Evolutionary conservation across 805 yeast species (phyloP), one percentile per base, ranked within the genome.

Genomic region (Monosporozyma aquatica): DNA sequence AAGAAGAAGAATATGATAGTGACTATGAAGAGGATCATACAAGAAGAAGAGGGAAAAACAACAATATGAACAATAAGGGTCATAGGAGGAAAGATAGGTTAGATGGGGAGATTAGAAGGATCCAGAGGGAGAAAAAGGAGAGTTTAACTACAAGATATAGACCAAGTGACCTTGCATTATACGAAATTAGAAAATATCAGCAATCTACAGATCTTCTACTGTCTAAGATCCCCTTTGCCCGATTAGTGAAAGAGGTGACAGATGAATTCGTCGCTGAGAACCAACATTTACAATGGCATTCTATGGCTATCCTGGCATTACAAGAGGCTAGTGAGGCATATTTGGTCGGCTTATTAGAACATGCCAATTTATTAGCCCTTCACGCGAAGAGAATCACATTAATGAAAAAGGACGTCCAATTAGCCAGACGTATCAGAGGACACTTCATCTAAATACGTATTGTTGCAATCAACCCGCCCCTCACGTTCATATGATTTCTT

Each of bases 311-410:
- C 11, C 54, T 82, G 59, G 90, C 90, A 4, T 63, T 83, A 26
- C 94, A 83, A 55, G 94, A 83, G 55, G 90, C 90, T 1, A 72
- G 83, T 38, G 94, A 83, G 56, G 89, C 90, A 1, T 83, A 77
- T 47, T 59, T 83, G 46, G 80, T 82, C 10, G 82, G 82, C 42
- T 62, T 83, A 29, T 65, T 83, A 40, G 92, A 83, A 54, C 92
- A 83, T 56, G 82, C 89, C 3, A 83, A 83, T 52, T 57, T 82
- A 29, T 69, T 86, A 59, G 92, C 92, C 11, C 64, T 83, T 29
- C 92, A 83, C 61, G 89, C 87, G 1, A 82, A 79, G 54, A 65
- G 94, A 51, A 87, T 83, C n/a, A 83, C 94, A 0, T 81, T 83
- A 26, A 83, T 82, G 90, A 83, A 80, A 54, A 82, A 80, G 59